These are phyloP conservation scores for Sugiyamaella smithiae DNA, from an alignment of 805 yeast species.

Conservation along the genomic window DNA sequence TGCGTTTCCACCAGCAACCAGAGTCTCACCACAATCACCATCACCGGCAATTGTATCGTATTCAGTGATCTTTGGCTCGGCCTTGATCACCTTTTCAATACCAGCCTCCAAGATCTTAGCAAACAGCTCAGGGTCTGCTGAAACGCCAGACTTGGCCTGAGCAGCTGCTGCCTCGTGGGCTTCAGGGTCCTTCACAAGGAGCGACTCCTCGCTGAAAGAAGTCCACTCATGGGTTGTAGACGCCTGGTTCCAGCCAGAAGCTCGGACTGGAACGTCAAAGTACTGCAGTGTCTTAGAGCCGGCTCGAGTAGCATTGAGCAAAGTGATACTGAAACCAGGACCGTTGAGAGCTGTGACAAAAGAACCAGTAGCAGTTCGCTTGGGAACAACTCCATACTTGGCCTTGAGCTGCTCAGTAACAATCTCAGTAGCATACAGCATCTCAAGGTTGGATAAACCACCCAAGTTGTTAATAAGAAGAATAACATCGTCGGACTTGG, in stretches of 20 bases:
- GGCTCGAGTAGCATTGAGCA: conserved; percentile 64
- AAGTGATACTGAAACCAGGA: conserved; percentile 85
- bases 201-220: conserved; percentile 14
- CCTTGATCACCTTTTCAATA: conserved; percentile 51
- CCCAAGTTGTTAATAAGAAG: conserved; percentile 83
- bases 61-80: conserved; percentile 82
- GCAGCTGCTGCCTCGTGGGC: conserved; percentile 1
- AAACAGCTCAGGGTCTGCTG: conserved; percentile 32
- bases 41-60: conserved; percentile 91
- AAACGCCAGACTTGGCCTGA: conserved; percentile 29
- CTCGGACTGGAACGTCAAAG: conserved; percentile 70
- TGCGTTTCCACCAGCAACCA: conserved; percentile 71
- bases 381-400: conserved; percentile 56
- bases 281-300: conserved; percentile 44
- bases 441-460: conserved; percentile 78
- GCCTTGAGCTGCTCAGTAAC: conserved; percentile 50
- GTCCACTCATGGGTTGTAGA: conserved; percentile 31
- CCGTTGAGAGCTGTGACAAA: conserved; percentile 88
- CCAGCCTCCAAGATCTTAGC: conserved; percentile 43
- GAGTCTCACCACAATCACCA: conserved; percentile 95
- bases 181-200: conserved; percentile 27
- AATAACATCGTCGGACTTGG: conserved; percentile 55
- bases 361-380: conserved; percentile 68
- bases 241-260: conserved; percentile 74
- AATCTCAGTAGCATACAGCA: conserved; percentile 66